phyloP scores from a whole-genome alignment of 257 asterid species.

The Nemophila menziesii region DNA sequence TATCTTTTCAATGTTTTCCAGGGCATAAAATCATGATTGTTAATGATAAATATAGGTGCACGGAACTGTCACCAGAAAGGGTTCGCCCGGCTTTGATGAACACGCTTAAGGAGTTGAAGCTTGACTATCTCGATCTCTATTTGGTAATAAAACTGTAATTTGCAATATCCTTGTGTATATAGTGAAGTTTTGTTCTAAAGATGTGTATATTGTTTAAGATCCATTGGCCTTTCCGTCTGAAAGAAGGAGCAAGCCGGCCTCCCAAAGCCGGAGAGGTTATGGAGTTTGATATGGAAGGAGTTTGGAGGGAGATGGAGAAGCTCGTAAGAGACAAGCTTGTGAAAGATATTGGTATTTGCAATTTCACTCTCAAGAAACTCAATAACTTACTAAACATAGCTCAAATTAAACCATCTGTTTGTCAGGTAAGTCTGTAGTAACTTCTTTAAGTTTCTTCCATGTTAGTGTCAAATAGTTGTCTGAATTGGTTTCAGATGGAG shows the following conservation, averaged over 20 bases:
- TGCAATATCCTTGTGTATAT: not conserved
- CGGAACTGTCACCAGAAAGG: slow-evolving; percentile 39
- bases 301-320: slow-evolving; percentile 77
- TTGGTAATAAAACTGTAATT: slow-evolving; percentile 23
- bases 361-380: slow-evolving; percentile 42
- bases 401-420: slow-evolving; percentile 48
- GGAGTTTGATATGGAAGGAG: slow-evolving; percentile 61
- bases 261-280: slow-evolving; percentile 42
- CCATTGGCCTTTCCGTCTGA: slow-evolving; percentile 62
- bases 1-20: no score
- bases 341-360: slow-evolving; percentile 53
- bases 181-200: not conserved
- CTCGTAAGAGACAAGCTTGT: slow-evolving; percentile 45
- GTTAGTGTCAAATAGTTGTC: not conserved
- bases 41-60: slow-evolving; percentile 34
- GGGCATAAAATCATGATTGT: no score
- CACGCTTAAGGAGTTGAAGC: slow-evolving; percentile 49
- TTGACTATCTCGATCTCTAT: slow-evolving; percentile 65
- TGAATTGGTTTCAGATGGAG: slow-evolving; percentile 40
- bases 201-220: slow-evolving; percentile 18
- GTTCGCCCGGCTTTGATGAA: slow-evolving; percentile 50
- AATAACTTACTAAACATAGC: slow-evolving; percentile 38
- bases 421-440: slow-evolving; percentile 30
- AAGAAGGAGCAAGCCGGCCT: slow-evolving; percentile 50
- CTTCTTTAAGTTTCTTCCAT: not conserved